Percentiles rank a stretch among this genome's conserved stretches.
Conservation (phyloP, 306 rosid genomes). For the Cucumis melo region DNA sequence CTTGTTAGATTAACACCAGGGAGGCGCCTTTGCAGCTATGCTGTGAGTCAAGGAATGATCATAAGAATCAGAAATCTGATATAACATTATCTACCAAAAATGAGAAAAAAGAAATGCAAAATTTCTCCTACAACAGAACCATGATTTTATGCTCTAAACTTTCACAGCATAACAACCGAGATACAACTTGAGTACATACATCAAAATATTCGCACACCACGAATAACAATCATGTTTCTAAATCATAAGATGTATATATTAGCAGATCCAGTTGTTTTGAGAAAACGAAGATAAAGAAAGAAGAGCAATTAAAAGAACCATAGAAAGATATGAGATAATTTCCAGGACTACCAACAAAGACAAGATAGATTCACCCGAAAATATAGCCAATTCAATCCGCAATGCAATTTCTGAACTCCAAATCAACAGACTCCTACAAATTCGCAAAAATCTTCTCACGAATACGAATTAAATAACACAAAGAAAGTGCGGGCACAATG, state of each 20-base stretch:
- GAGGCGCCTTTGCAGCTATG: conserved; percentile 19
- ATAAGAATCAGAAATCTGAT: background rate
- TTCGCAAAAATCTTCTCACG: background rate
- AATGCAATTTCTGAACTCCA: background rate
- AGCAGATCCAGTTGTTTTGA: background rate
- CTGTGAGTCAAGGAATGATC: background rate
- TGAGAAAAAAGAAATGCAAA: background rate
- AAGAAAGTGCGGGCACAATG: background rate
- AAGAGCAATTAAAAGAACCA: background rate
- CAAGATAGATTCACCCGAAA: background rate
- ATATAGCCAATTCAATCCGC: background rate
- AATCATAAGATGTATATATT: background rate
- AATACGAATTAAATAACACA: background rate
- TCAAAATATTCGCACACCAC: background rate
- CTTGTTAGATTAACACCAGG: conserved; percentile 10
- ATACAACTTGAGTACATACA: background rate
- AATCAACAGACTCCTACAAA: background rate
- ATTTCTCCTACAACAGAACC: background rate
- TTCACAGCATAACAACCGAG: background rate
- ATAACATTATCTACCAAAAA: background rate
- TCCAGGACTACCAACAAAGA: background rate
- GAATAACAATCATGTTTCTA: background rate
- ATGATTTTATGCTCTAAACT: background rate
- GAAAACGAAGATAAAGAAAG: background rate
- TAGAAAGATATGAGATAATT: background rate